Percentiles rank a stretch among this genome's conserved stretches.
These are phyloP conservation scores for Hymenoscyphus fructigenus DNA, from an alignment of 2,329 filamentous ascomycete genomes.

Conservation along the genomic window DNA sequence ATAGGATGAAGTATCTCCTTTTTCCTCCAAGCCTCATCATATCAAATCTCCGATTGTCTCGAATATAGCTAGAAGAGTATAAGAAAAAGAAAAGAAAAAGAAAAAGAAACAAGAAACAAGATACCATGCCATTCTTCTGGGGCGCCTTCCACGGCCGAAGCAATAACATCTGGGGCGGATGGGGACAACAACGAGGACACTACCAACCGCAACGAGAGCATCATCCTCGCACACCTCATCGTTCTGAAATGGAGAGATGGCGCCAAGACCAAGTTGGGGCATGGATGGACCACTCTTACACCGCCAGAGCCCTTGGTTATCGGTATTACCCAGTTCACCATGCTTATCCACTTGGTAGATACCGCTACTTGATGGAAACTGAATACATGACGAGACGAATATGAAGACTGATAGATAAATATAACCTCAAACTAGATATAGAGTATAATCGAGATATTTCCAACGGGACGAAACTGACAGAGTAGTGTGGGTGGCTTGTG, in stretches of 20 bases:
- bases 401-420: neutral
- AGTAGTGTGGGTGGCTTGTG: neutral
- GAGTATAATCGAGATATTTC: neutral
- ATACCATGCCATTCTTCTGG: neutral
- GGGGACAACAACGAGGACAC: neutral
- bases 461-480: neutral
- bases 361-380: neutral
- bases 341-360: neutral
- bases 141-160: neutral
- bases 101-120: neutral
- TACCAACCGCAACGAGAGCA: neutral
- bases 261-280: neutral
- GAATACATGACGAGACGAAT: neutral
- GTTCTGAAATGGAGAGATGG: neutral
- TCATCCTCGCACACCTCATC: neutral
- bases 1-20: too few species aligned
- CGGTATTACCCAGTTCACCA: neutral
- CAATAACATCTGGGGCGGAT: neutral
- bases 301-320: neutral
- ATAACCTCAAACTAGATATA: neutral
- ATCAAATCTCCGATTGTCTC: too few species aligned
- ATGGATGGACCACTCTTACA: slow-evolving; percentile 4
- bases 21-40: too few species aligned
- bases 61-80: neutral
- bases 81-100: neutral